phyloP scores from a whole-genome alignment of 1,284 basidiomycete genomes.

The Anthracocystis walkeri region DNA sequence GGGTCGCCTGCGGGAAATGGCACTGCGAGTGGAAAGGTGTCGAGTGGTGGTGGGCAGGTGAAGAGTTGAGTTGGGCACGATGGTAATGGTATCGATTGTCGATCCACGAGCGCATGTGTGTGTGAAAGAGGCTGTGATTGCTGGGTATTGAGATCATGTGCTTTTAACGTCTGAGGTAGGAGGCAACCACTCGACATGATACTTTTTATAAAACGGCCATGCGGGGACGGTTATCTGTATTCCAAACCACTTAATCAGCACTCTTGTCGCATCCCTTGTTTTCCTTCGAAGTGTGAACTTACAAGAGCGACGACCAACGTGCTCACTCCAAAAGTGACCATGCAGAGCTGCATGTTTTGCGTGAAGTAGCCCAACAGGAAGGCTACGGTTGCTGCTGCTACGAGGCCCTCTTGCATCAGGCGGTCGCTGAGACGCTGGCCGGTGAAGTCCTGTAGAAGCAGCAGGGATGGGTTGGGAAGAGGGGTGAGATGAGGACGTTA shows the following conservation, averaged over 20 bases:
- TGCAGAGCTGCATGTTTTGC: slow-evolving; percentile 41
- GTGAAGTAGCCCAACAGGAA: slow-evolving; percentile 37
- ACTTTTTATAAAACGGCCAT: slow-evolving; percentile 46
- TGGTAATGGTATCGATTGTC: neutral
- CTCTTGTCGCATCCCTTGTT: neutral
- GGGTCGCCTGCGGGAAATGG: slow-evolving; percentile 1
- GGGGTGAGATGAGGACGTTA: neutral
- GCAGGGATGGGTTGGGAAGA: neutral
- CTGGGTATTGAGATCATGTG: neutral
- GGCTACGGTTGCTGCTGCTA: slow-evolving; percentile 14
- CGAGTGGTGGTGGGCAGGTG: neutral
- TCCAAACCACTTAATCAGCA: neutral
- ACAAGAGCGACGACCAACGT: slow-evolving; percentile 30
- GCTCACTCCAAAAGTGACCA: slow-evolving; percentile 21
- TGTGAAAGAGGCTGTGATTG: neutral
- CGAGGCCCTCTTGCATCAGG: slow-evolving; percentile 43
- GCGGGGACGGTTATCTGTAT: slow-evolving; percentile 41
- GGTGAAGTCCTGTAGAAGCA: slow-evolving; percentile 36
- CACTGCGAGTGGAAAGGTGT: neutral
- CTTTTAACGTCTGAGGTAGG: neutral
- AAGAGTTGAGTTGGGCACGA: neutral
- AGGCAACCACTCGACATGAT: slow-evolving; percentile 47
- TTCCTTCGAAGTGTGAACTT: slow-evolving; percentile 5
- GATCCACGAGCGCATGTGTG: neutral
- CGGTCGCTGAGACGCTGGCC: slow-evolving; percentile 41